These are phyloP conservation scores for Russula virescens DNA, from an alignment of 768 basidiomycete genomes.

Conservation along the genomic window DNA sequence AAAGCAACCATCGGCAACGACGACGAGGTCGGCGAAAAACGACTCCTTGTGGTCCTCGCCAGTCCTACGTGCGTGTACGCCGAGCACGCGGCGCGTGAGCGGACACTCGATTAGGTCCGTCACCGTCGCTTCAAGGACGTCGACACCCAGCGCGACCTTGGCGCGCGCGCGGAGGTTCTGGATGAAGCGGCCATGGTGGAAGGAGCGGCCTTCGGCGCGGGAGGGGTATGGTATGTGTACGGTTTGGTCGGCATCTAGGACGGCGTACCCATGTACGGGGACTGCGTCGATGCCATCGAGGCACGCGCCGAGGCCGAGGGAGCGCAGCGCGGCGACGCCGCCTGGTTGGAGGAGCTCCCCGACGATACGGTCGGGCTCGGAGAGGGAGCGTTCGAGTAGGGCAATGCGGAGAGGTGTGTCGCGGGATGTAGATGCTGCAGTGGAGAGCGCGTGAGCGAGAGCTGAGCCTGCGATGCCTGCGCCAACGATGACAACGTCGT, in stretches of 20 bases:
- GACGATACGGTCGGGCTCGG: slow-evolving; percentile 93
- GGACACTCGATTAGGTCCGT: slow-evolving; percentile 64
- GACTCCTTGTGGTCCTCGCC: slow-evolving; percentile 41
- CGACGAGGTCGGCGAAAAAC: slow-evolving; percentile 69
- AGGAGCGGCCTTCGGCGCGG: slow-evolving; percentile 67
- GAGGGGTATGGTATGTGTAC: slow-evolving; percentile 90
- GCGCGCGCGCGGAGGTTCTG: slow-evolving; percentile 70
- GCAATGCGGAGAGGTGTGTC: slow-evolving; percentile 65
- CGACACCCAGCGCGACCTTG: slow-evolving; percentile 53
- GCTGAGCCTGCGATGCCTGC: slow-evolving; percentile 87
- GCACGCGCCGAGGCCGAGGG: slow-evolving; percentile 70
- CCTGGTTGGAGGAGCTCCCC: slow-evolving; percentile 96
- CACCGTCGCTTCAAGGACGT: slow-evolving; percentile 81
- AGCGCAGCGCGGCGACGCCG: slow-evolving; percentile 67
- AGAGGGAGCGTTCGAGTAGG: slow-evolving; percentile 84
- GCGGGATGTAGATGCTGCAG: slow-evolving; percentile 37
- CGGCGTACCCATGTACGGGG: slow-evolving; percentile 79
- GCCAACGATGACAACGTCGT: slow-evolving; percentile 86
- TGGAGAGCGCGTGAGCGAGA: slow-evolving; percentile 79
- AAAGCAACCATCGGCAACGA: slow-evolving; percentile 93
- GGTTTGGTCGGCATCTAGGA: slow-evolving; percentile 55
- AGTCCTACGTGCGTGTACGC: slow-evolving; percentile 50
- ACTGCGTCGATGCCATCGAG: slow-evolving; percentile 88
- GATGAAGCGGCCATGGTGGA: slow-evolving; percentile 93
- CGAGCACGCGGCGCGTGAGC: slow-evolving; percentile 49